Evolutionary conservation across 495 filamentous ascomycete species (phyloP), one percentile per base, ranked within the genome.

Genomic region (Collariella sp.): DNA sequence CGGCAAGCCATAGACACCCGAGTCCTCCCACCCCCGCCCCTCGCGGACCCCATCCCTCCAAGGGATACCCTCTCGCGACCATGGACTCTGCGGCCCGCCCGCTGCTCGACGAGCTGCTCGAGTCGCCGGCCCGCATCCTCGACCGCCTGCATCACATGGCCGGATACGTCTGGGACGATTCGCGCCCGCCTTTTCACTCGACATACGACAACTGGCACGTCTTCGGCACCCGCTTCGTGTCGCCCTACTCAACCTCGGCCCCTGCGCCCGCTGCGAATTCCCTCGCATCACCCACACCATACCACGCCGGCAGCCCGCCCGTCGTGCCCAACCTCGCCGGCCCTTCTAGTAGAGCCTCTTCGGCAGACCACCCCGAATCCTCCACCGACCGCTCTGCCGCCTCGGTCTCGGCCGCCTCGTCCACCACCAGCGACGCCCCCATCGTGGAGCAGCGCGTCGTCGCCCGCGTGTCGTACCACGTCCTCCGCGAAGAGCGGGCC

Each of bases 401-500:
- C 29, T 71, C 74, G 15, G 7, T 41, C 56, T 68, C 44, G 7
- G 31, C 54, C 40, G 35, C 48, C 29, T 48, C 44, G 5, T 61
- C 66, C 26, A 53, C 59, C 13, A 33, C 58, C 38, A 57, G 66
- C 54, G 69, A 72, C 36, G 33, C 59, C 34, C 60, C 69, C 24
- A 62, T 70, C 54, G 54, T 76, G 23, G 75, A 75, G 49, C 71
- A 74, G 60, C 71, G 57, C 15, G 82, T 96, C 13, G 71, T 94
- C 24, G 89, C 88, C 40, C 78, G 87, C 10, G 76, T 95, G 26
- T 95, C 90, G 0, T 83, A 78, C 50, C 88, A 95, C 67, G 74
- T 81, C 12, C 75, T 95, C 40, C 79, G 89, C 18, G 77, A 95
- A 44, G 90, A 96, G 70, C 79, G 89, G 46, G 84, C 89, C 62